A percentile compares a stretch with the other conserved stretches of the same genome.
These are phyloP conservation scores for Phytophthora idaei DNA, from an alignment of 352 stramenopile species.

Conservation along the genomic window DNA sequence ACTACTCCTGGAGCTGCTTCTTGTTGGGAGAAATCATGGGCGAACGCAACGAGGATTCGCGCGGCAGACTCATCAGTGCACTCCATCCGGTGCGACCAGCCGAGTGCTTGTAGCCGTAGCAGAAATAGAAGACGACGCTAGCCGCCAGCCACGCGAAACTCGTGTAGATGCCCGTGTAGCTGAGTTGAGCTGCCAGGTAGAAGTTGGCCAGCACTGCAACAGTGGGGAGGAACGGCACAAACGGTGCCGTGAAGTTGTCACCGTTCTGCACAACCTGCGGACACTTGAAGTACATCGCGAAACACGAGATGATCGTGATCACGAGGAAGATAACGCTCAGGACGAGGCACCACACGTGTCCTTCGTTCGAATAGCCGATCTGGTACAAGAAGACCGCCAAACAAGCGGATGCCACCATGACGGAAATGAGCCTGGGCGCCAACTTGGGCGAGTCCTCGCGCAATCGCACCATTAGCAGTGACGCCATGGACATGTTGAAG, in stretches of 20 bases:
- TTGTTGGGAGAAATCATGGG: slow-evolving; percentile 65
- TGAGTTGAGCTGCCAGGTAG: slow-evolving; percentile 69
- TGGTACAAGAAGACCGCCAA: slow-evolving; percentile 69
- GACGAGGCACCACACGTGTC: slow-evolving; percentile 36
- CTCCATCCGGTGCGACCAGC: slow-evolving; percentile 67
- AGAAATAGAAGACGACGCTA: slow-evolving; percentile 72
- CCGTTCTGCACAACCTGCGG: slow-evolving; percentile 55
- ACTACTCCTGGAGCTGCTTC: slow-evolving; percentile 36
- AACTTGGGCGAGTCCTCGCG: slow-evolving; percentile 52
- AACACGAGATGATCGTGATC: slow-evolving; percentile 27
- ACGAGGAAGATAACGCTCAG: slow-evolving; percentile 59
- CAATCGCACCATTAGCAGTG: slow-evolving; percentile 74
- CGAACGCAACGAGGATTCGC: slow-evolving; percentile 49
- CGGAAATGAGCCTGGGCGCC: slow-evolving; percentile 43
- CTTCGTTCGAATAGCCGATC: slow-evolving; percentile 45
- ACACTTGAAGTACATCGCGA: slow-evolving; percentile 59
- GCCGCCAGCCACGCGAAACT: slow-evolving; percentile 59
- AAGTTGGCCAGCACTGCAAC: slow-evolving; percentile 65
- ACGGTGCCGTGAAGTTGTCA: slow-evolving; percentile 61
- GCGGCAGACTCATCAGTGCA: slow-evolving; percentile 55
- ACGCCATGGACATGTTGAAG: slow-evolving; percentile 85
- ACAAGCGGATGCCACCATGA: slow-evolving; percentile 42
- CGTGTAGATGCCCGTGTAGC: slow-evolving; percentile 50
- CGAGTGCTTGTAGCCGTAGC: slow-evolving; percentile 74
- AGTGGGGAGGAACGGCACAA: slow-evolving; percentile 69